Conservation (phyloP, 306 rosid species). For the Vachellia pachyceras region DNA sequence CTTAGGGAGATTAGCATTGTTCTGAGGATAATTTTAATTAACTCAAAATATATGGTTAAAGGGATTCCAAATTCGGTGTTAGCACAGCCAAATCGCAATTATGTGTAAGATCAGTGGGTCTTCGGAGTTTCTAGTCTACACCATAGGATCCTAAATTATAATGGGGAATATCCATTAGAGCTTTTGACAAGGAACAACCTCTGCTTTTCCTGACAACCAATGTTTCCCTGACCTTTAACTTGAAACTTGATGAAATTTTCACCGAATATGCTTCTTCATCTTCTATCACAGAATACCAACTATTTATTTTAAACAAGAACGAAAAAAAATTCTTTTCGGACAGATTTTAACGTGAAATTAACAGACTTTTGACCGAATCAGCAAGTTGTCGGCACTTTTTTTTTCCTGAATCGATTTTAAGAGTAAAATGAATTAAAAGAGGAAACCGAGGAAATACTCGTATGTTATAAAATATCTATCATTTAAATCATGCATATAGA, state of each 20-base stretch:
- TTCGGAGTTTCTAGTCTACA: slow-evolving; percentile 9
- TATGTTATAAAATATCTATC: background rate
- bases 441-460: background rate
- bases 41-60: too few relatives aligned
- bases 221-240: slow-evolving; percentile 29
- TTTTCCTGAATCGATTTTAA: background rate
- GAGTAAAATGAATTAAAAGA: background rate
- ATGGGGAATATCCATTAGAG: slow-evolving; percentile 3
- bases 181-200: slow-evolving; percentile 21
- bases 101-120: slow-evolving; percentile 36
- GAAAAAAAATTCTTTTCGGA: background rate
- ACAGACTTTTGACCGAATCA: background rate
- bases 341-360: background rate
- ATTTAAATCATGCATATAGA: background rate
- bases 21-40: slow-evolving; percentile 33
- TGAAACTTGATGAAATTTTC: slow-evolving; percentile 17
- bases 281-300: background rate
- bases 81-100: slow-evolving; percentile 34
- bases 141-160: slow-evolving; percentile 30
- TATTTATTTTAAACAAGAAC: background rate
- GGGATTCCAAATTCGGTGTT: slow-evolving; percentile 46
- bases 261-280: slow-evolving; percentile 12
- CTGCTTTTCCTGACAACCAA: slow-evolving; percentile 37
- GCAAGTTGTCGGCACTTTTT: background rate
- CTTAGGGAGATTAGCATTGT: slow-evolving; percentile 9